A percentile compares a stretch with the other conserved stretches of the same genome.
These are phyloP conservation scores for Fusarium scirpi DNA, from an alignment of 2,329 filamentous ascomycete species.

Conservation along the genomic window DNA sequence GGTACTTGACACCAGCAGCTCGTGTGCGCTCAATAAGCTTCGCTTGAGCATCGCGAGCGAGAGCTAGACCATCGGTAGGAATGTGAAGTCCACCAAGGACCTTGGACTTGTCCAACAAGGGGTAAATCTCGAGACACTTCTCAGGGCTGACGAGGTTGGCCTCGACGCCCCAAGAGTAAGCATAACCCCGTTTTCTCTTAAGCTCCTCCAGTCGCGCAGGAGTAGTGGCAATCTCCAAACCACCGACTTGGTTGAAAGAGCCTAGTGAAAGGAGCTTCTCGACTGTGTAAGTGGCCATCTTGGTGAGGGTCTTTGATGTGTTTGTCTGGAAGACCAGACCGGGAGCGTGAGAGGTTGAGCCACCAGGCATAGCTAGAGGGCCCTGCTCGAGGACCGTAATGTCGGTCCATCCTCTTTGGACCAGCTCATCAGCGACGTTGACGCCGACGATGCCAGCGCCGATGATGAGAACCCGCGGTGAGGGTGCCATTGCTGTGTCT, in stretches of 20 bases:
- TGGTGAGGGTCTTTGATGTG: constrained; percentile 67
- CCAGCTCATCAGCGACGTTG: constrained; percentile 73
- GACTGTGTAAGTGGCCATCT: constrained; percentile 71
- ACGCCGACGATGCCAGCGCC: constrained; percentile 74
- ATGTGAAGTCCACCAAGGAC: constrained; percentile 71
- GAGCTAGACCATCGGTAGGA: constrained; percentile 69
- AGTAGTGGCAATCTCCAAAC: constrained; percentile 72
- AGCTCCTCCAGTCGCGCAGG: constrained; percentile 69
- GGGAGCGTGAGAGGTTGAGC: constrained; percentile 74
- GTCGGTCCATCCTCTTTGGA: constrained; percentile 70
- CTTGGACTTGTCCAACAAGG: constrained; percentile 63
- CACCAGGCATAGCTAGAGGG: constrained; percentile 70
- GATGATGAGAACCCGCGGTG: constrained; percentile 67
- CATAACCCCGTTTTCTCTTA: constrained; percentile 72
- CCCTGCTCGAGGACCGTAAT: constrained; percentile 75
- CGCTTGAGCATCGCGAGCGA: constrained; percentile 71
- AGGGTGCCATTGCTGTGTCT: constrained; percentile 28
- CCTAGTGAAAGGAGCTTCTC: constrained; percentile 68
- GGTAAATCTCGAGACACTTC: constrained; percentile 66
- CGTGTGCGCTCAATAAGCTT: constrained; percentile 69
- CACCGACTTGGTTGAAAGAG: constrained; percentile 73
- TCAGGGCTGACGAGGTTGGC: constrained; percentile 63
- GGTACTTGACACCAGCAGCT: constrained; percentile 68
- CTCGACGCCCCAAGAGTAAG: constrained; percentile 70
- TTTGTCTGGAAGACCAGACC: constrained; percentile 75